These are phyloP conservation scores for Lasiodiplodia sp. DNA, from an alignment of 2,329 filamentous ascomycete species.

Conservation along the genomic window DNA sequence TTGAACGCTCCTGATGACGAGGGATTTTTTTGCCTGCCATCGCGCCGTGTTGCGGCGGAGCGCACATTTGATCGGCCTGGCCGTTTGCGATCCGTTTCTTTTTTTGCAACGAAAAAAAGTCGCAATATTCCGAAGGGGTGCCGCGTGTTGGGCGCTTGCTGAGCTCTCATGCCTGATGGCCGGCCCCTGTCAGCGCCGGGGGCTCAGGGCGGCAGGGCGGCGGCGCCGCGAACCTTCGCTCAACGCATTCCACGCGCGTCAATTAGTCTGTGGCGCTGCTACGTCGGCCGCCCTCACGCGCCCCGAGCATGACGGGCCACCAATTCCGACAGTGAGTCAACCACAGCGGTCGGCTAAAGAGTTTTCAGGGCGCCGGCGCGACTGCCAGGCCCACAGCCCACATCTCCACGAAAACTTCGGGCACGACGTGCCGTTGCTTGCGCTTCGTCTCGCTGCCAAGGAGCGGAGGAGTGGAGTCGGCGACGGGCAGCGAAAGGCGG, in stretches of 20 bases:
- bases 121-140: slow-evolving; percentile 29
- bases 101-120: slow-evolving; percentile 11
- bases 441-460: slow-evolving; percentile 28
- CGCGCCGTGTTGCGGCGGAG: slow-evolving; percentile 1
- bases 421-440: slow-evolving; percentile 15
- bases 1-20: background rate
- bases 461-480: slow-evolving; percentile 23
- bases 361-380: slow-evolving; percentile 21
- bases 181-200: slow-evolving; percentile 9
- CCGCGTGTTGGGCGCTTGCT: slow-evolving; percentile 25
- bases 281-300: background rate
- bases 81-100: slow-evolving; percentile 20
- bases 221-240: slow-evolving; percentile 8
- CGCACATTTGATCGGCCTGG: slow-evolving; percentile 16
- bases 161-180: slow-evolving; percentile 24
- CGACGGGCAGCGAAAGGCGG: slow-evolving; percentile 21
- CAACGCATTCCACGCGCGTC: slow-evolving; percentile 22
- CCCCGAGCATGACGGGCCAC: background rate
- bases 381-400: slow-evolving; percentile 12
- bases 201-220: slow-evolving; percentile 10
- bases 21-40: background rate
- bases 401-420: slow-evolving; percentile 24
- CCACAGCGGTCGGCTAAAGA: slow-evolving; percentile 26
- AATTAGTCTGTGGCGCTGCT: slow-evolving; percentile 8
- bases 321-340: slow-evolving; percentile 13